These are phyloP conservation scores for Balakata baccata DNA, from an alignment of 345 rosid species.

Conservation along the genomic window DNA sequence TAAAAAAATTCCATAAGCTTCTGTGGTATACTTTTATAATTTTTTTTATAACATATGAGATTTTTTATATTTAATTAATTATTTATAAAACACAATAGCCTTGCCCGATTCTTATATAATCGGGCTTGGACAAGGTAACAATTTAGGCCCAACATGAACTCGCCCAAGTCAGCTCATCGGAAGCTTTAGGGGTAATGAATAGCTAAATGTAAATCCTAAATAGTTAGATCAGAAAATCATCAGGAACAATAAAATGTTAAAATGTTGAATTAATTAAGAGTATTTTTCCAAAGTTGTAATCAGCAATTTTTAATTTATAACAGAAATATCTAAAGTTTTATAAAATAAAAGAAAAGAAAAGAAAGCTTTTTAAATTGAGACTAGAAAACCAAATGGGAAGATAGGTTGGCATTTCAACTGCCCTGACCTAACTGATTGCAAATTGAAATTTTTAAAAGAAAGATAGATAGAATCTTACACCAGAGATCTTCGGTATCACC, in stretches of 20 bases:
- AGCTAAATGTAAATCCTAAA: not conserved
- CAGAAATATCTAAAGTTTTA: not conserved
- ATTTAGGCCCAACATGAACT: too few relatives aligned
- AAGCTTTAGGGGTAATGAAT: not conserved
- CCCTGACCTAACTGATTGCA: not conserved
- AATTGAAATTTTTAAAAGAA: not conserved
- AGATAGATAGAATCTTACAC: constrained; percentile 43
- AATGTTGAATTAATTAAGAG: not conserved
- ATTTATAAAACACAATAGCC: too few relatives aligned
- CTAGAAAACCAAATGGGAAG: not conserved
- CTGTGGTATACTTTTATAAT: too few relatives aligned
- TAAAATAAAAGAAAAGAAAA: not conserved
- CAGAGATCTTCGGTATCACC: constrained; percentile 67
- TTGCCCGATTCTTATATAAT: too few relatives aligned
- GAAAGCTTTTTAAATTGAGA: not conserved
- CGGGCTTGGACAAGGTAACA: too few relatives aligned
- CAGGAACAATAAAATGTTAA: not conserved
- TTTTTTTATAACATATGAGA: too few relatives aligned
- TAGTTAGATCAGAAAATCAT: not conserved
- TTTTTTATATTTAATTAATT: too few relatives aligned
- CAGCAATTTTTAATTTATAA: not conserved
- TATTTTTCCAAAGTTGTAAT: not conserved
- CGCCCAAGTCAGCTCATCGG: too few relatives aligned
- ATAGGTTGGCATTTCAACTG: not conserved
- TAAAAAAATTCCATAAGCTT: too few relatives aligned